phyloP scores from a whole-genome alignment of 2,329 filamentous ascomycete genomes.

The Fusarium sp. region DNA sequence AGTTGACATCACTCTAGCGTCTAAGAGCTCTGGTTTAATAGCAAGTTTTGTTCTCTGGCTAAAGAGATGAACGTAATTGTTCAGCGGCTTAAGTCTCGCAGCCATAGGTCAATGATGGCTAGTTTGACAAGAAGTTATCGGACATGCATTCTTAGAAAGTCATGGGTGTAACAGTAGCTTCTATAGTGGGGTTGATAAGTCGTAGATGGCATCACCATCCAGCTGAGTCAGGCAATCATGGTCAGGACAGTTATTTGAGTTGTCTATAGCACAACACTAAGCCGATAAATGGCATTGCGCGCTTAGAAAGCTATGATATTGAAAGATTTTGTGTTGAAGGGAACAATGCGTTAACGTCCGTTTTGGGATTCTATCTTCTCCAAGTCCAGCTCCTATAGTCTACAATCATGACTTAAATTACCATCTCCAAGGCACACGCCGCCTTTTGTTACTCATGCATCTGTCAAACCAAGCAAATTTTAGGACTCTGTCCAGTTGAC shows the following conservation, averaged over 20 bases:
- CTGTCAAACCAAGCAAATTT: background rate
- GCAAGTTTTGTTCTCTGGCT: background rate
- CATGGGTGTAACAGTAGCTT: background rate
- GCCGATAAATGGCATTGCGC: background rate
- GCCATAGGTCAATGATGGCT: conserved; percentile 1
- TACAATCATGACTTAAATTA: conserved; percentile 34
- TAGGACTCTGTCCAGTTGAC: conserved; percentile 91
- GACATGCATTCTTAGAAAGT: background rate
- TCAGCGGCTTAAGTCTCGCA: background rate
- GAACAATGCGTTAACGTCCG: conserved; percentile 38
- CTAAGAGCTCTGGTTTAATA: background rate
- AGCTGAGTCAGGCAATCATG: conserved; percentile 28
- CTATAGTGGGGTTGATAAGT: conserved; percentile 25
- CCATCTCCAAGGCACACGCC: conserved; percentile 23
- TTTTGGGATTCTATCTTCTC: conserved; percentile 45
- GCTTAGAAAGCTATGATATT: conserved; percentile 8
- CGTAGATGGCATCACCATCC: background rate
- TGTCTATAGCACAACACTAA: background rate
- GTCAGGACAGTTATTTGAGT: background rate
- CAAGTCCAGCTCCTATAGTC: conserved; percentile 31
- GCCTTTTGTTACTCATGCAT: conserved; percentile 4
- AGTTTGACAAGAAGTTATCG: background rate
- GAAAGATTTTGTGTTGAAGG: conserved; percentile 22
- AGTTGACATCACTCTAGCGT: conserved; percentile 28
- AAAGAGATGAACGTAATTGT: background rate